phyloP scores from a whole-genome alignment of 2,329 filamentous ascomycete species.

The Aspergillus brunneoviolaceus region DNA sequence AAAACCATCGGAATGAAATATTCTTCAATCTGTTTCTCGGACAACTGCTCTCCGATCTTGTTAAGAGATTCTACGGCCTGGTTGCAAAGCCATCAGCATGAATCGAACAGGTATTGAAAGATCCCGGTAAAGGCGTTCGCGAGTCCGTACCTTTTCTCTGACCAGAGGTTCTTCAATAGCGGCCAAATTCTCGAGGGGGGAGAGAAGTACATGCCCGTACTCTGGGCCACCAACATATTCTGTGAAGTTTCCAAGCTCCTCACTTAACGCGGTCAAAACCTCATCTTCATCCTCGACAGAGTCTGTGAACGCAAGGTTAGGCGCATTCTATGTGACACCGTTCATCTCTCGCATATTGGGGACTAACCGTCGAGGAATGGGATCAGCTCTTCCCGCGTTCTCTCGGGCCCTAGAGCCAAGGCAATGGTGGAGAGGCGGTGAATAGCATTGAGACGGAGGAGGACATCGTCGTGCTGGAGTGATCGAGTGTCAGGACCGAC shows the following conservation, averaged over 20 bases:
- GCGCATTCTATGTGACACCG: conserved; percentile 9
- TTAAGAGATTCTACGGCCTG: conserved; percentile 98
- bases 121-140: not conserved
- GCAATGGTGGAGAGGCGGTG: conserved; percentile 98
- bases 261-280: conserved; percentile 92
- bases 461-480: conserved; percentile 90
- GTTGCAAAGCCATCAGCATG: conserved; percentile 4
- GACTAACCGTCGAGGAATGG: conserved; percentile 94
- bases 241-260: conserved; percentile 94
- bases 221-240: conserved; percentile 96
- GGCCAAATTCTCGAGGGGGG: conserved; percentile 94
- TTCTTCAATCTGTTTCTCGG: conserved; percentile 89
- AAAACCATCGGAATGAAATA: conserved; percentile 95
- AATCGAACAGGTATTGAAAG: too few relatives aligned
- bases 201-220: conserved; percentile 92
- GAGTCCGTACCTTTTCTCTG: conserved; percentile 78
- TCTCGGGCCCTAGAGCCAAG: conserved; percentile 89
- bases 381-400: conserved; percentile 97
- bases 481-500: conserved; percentile 16
- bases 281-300: conserved; percentile 99
- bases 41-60: conserved; percentile 95
- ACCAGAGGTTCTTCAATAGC: conserved; percentile 98
- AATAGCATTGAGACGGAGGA: conserved; percentile 96
- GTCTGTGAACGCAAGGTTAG: conserved; percentile 59
- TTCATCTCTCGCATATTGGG: conserved; percentile 13